phyloP scores from a whole-genome alignment of 768 basidiomycete species.

The Kwoniella newhampshirensis region DNA sequence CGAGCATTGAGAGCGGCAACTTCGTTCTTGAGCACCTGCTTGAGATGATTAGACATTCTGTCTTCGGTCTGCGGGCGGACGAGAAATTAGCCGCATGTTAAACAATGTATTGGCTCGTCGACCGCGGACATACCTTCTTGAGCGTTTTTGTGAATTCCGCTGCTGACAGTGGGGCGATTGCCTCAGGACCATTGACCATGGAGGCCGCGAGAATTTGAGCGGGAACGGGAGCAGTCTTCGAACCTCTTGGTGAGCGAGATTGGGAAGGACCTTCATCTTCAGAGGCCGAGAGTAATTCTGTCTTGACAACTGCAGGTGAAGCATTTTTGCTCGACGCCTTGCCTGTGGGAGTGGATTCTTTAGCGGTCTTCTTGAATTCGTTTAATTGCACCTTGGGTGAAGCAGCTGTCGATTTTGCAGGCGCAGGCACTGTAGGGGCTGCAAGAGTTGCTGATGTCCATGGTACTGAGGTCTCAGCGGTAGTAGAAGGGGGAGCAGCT shows the following conservation, averaged over 20 bases:
- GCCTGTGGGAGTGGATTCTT: neutral
- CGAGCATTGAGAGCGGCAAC: slow-evolving; percentile 21
- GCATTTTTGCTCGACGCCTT: slow-evolving; percentile 16
- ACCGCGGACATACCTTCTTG: slow-evolving; percentile 31
- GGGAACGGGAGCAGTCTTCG: neutral
- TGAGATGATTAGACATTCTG: slow-evolving; percentile 27
- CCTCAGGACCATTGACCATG: neutral
- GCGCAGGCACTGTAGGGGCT: neutral
- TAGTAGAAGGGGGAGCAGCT: neutral
- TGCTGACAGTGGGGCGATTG: neutral
- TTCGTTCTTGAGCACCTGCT: slow-evolving; percentile 27
- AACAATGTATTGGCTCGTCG: too few species aligned
- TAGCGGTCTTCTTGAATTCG: too few species aligned
- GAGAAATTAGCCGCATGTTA: neutral
- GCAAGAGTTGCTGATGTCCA: neutral
- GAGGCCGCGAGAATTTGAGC: slow-evolving; percentile 6
- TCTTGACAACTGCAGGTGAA: slow-evolving; percentile 21
- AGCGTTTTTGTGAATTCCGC: slow-evolving; percentile 25
- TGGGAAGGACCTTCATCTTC: slow-evolving; percentile 4
- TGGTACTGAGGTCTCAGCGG: neutral
- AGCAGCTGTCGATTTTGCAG: too few species aligned
- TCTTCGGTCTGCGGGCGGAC: slow-evolving; percentile 34
- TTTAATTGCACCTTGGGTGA: too few species aligned
- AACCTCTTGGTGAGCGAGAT: neutral
- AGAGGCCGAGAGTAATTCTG: slow-evolving; percentile 8